Base-by-base conservation (phyloP, 2,329 filamentous ascomycete species). In the Zymoseptoria pseudotritici region DNA sequence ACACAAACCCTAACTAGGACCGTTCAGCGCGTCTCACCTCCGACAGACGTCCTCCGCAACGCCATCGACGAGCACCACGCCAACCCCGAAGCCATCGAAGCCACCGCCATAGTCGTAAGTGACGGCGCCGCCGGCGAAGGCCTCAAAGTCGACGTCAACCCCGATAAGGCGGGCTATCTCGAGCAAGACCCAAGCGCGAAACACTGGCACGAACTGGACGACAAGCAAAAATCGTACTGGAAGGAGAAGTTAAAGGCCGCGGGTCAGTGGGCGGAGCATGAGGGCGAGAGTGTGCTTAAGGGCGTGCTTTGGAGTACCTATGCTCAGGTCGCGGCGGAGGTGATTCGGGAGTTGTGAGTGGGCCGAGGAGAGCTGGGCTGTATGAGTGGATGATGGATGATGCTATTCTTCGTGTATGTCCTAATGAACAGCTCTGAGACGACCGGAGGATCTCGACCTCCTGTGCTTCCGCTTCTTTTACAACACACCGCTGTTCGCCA, bases 281-380 rank as follows among this genome's bases (percentile, higher is more conserved):
- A 93, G 79, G 89, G 89, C 2, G 90, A 93, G 77, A 81, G 79
- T 9, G 83, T 94, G 29, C 82, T 95, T 66, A 85, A 86, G 74
- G 88, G 89, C 2, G 83, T 95, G 31, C 77, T 95, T 63, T 95
- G 95, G 75, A 83, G 86, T 20, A 83, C 91, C 74, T 79, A 90
- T 64, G 88, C 83, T 1, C 62, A 76, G 70, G 62, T 73, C 68
- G 66, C 63, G 3, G 57, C 58, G 9, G 65, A 66, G 58, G 54
- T 65, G 21, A 42, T 65, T 55, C 58, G 63, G 42, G 63, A 65
- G 50, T 26, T 65, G 54, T 65, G 53, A 61, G 13, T 11, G 13
- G 3, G 22, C 4, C 7, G 50, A 21, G 19, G 19, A 51, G 50
- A 24, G 22, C 22, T 21, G 50, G n/a, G 50, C 11, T 17, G 36